These are phyloP conservation scores for Lentinula sp. DNA, from an alignment of 768 basidiomycete species.

Conservation along the genomic window DNA sequence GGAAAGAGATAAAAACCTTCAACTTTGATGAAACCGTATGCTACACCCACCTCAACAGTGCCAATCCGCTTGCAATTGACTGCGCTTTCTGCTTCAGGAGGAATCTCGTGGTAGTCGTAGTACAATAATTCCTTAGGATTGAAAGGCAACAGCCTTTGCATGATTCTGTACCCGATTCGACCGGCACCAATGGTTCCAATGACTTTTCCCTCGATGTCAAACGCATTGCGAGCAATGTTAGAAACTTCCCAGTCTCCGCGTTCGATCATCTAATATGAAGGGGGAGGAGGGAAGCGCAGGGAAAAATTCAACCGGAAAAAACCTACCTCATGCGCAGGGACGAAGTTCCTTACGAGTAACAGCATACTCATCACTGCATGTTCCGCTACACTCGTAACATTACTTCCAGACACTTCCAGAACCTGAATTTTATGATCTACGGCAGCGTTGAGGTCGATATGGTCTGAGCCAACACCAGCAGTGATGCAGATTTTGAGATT, in stretches of 20 bases:
- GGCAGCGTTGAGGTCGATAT: conserved; percentile 84
- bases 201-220: conserved; percentile 86
- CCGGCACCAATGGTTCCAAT: conserved; percentile 85
- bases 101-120: conserved; percentile 72
- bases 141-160: conserved; percentile 77
- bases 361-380: conserved; percentile 90
- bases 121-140: conserved; percentile 87
- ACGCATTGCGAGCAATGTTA: conserved; percentile 75
- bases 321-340: conserved; percentile 65
- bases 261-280: conserved; percentile 53
- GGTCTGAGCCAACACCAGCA: conserved; percentile 90
- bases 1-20: neutral
- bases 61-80: conserved; percentile 70
- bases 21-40: neutral
- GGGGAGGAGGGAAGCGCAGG: neutral
- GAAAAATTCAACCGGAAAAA: neutral
- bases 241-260: conserved; percentile 86
- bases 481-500: conserved; percentile 89
- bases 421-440: conserved; percentile 78
- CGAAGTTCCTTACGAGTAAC: conserved; percentile 84
- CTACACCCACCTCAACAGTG: conserved; percentile 54
- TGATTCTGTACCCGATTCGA: conserved; percentile 81
- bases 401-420: conserved; percentile 40
- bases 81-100: conserved; percentile 33
- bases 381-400: conserved; percentile 66